Evolutionary conservation across 441 rosid species (phyloP).

Genomic region (Brassica hybrid): DNA sequence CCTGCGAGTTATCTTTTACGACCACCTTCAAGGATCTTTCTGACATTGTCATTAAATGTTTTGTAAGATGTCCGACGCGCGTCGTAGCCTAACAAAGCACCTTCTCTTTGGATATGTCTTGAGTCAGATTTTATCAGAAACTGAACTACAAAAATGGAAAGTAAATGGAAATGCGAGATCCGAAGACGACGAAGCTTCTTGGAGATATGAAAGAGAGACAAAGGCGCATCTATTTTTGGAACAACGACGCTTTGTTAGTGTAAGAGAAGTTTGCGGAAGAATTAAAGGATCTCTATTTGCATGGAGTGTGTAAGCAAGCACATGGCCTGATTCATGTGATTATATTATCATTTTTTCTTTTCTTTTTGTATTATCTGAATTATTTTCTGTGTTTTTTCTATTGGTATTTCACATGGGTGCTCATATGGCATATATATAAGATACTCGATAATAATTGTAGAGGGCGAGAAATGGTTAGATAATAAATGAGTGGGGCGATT

Average conservation of each 20-base stretch:
- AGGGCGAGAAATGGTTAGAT: slow-evolving; percentile 35
- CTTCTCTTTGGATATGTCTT: slow-evolving; percentile 18
- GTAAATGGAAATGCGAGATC: slow-evolving; percentile 31
- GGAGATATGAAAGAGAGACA: slow-evolving; percentile 22
- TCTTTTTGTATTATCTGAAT: slow-evolving; percentile 9
- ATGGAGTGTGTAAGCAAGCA: slow-evolving; percentile 37
- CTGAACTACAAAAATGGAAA: slow-evolving; percentile 4
- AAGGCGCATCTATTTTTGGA: slow-evolving; percentile 39
- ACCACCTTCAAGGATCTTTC: slow-evolving; percentile 53
- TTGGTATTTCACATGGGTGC: slow-evolving; percentile 35
- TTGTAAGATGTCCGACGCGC: slow-evolving; percentile 2
- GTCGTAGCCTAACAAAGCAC: slow-evolving; percentile 1
- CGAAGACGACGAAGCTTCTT: slow-evolving; percentile 43
- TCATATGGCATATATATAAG: slow-evolving; percentile 21
- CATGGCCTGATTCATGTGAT: slow-evolving; percentile 39
- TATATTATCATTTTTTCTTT: neutral
- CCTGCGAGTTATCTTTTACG: slow-evolving; percentile 65
- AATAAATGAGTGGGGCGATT: slow-evolving; percentile 35
- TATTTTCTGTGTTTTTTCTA: slow-evolving; percentile 19
- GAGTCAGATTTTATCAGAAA: slow-evolving; percentile 27
- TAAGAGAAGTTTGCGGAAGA: slow-evolving; percentile 48
- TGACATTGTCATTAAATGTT: slow-evolving; percentile 36
- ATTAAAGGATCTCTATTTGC: slow-evolving; percentile 44
- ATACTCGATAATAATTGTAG: slow-evolving; percentile 19
- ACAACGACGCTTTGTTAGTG: slow-evolving; percentile 35